phyloP scores from a whole-genome alignment of 139 green algal species.

The Chlamydomonas sphaeroides region DNA sequence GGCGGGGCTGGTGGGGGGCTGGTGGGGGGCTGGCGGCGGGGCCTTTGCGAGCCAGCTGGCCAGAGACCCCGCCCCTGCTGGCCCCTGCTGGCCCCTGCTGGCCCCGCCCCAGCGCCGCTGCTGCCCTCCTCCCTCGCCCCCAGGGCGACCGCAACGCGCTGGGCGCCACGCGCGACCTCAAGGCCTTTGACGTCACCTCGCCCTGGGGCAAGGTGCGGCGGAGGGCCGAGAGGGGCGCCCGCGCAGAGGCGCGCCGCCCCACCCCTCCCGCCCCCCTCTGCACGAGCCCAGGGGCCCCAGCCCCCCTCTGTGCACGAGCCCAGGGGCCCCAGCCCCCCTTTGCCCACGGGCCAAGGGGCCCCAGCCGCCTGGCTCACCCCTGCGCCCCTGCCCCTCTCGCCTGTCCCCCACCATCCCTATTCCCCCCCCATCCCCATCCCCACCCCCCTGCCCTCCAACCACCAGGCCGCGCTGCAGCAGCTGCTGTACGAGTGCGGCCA shows the following conservation, averaged over 20 bases:
- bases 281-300: too few species aligned
- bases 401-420: too few species aligned
- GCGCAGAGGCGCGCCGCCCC: too few species aligned
- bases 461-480: background rate
- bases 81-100: too few species aligned
- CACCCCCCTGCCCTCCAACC: too few species aligned
- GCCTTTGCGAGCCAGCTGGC: background rate
- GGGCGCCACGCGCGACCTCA: conserved; percentile 41
- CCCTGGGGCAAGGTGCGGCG: background rate
- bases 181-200: conserved; percentile 58
- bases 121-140: background rate
- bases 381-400: background rate
- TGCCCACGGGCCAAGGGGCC: too few species aligned
- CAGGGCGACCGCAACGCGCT: conserved; percentile 61
- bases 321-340: too few species aligned
- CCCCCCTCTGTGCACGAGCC: too few species aligned
- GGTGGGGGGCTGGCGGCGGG: background rate
- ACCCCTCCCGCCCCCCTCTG: too few species aligned
- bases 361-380: background rate
- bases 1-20: conserved; percentile 46
- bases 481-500: background rate
- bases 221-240: too few species aligned
- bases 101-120: too few species aligned
- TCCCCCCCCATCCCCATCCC: background rate
- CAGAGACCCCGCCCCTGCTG: too few species aligned